Percentiles rank a stretch among this genome's conserved stretches.
These are phyloP conservation scores for Lophium mytilinum DNA, from an alignment of 495 filamentous ascomycete species.

Conservation along the genomic window DNA sequence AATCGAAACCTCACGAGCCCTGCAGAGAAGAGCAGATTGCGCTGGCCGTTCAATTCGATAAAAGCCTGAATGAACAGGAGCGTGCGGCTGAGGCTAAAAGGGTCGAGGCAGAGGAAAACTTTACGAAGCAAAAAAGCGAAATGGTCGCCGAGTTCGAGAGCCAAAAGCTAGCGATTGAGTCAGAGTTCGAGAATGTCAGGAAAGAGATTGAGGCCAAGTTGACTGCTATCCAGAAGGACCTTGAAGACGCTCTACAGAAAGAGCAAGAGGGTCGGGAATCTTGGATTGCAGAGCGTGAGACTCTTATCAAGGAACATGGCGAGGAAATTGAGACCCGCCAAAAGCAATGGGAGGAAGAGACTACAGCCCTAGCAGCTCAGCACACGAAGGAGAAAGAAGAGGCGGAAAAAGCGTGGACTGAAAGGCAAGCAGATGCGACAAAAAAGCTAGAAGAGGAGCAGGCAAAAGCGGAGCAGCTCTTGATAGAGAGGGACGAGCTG, in stretches of 20 bases:
- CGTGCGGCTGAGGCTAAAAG: slow-evolving; percentile 1
- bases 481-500: slow-evolving; percentile 23
- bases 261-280: slow-evolving; percentile 23
- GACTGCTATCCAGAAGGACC: slow-evolving; percentile 20
- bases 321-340: slow-evolving; percentile 23
- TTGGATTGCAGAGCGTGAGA: slow-evolving; percentile 20
- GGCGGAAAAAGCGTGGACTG: slow-evolving; percentile 31
- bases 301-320: slow-evolving; percentile 19
- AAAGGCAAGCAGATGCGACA: slow-evolving; percentile 36
- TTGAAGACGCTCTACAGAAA: slow-evolving; percentile 24
- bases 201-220: slow-evolving; percentile 23
- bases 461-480: slow-evolving; percentile 29
- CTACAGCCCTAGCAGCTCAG: slow-evolving; percentile 15
- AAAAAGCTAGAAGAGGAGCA: slow-evolving; percentile 33
- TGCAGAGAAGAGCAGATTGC: slow-evolving; percentile 20
- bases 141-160: slow-evolving; percentile 10
- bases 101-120: no score
- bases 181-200: slow-evolving; percentile 17
- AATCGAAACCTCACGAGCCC: slow-evolving; percentile 9
- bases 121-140: slow-evolving; percentile 7
- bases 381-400: slow-evolving; percentile 26
- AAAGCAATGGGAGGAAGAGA: slow-evolving; percentile 28
- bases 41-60: slow-evolving; percentile 21
- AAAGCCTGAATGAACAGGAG: slow-evolving; percentile 1
- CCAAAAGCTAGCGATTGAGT: slow-evolving; percentile 19